Conservation (phyloP, 306 rosid genomes). For the Trifolium repens region DNA sequence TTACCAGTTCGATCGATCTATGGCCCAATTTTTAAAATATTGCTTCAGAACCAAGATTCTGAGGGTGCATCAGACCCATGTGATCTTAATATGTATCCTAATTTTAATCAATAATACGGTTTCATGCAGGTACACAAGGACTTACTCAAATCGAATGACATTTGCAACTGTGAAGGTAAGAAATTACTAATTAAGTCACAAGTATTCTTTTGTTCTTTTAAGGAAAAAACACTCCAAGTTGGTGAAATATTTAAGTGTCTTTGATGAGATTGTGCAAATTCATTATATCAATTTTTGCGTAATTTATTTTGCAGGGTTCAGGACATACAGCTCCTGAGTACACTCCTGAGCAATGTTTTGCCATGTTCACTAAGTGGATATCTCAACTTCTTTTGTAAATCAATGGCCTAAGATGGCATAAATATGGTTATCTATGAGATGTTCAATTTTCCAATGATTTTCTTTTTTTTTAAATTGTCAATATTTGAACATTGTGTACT, state of each 20-base stretch:
- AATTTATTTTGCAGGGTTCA: conserved; percentile 32
- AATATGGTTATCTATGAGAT: background rate
- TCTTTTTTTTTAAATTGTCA: background rate
- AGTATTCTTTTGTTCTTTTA: background rate
- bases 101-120: background rate
- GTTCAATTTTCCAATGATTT: background rate
- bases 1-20: too few species aligned
- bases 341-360: conserved; percentile 27
- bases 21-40: too few species aligned
- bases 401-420: background rate
- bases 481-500: background rate
- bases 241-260: background rate
- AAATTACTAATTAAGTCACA: background rate
- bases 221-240: background rate
- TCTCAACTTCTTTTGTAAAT: conserved; percentile 25
- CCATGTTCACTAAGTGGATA: conserved; percentile 33
- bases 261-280: background rate
- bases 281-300: background rate
- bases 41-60: too few species aligned
- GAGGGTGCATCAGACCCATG: too few species aligned
- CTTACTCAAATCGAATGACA: conserved; percentile 51
- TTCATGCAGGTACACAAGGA: conserved; percentile 36
- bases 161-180: conserved; percentile 57
- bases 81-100: too few species aligned
- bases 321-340: conserved; percentile 20